Conservation (phyloP, 441 rosid genomes). For the Adansonia gregorii region DNA sequence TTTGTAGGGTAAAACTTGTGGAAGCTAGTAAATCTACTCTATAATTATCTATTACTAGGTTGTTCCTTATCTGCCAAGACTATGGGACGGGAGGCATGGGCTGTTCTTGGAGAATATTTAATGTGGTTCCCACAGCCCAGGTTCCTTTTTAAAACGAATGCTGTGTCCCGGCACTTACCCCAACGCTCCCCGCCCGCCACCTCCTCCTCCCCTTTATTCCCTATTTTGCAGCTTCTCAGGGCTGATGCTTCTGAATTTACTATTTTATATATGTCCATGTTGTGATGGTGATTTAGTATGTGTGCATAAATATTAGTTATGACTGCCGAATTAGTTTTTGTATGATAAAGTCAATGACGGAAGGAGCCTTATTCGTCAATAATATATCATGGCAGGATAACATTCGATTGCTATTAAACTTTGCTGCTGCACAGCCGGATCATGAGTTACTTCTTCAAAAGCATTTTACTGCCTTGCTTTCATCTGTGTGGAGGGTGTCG, state of each 20-base stretch:
- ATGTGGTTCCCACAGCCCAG: not conserved
- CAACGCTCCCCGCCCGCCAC: not conserved
- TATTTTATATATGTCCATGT: not conserved
- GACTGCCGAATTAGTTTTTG: not conserved
- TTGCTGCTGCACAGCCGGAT: constrained; percentile 80
- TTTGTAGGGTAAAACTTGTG: not conserved
- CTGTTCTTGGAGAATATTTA: not conserved
- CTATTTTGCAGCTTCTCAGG: not conserved
- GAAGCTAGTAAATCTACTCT: not conserved
- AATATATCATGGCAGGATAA: constrained; percentile 71
- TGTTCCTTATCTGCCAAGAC: not conserved
- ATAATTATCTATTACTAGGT: not conserved
- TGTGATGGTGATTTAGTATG: constrained; percentile 1
- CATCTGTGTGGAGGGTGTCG: constrained; percentile 75
- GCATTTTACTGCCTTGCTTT: constrained; percentile 86
- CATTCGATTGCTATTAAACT: constrained; percentile 65
- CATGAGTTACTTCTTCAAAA: constrained; percentile 87
- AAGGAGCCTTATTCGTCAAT: constrained; percentile 32
- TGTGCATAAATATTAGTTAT: not conserved
- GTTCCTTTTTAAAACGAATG: not conserved
- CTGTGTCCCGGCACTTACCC: not conserved
- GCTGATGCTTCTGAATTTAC: not conserved
- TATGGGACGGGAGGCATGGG: not conserved
- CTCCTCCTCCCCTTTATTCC: not conserved
- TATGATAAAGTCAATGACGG: constrained; percentile 2